Evolutionary conservation across 140 eudicot genomes (phyloP).

Genomic region (Ambrosia hybrid): DNA sequence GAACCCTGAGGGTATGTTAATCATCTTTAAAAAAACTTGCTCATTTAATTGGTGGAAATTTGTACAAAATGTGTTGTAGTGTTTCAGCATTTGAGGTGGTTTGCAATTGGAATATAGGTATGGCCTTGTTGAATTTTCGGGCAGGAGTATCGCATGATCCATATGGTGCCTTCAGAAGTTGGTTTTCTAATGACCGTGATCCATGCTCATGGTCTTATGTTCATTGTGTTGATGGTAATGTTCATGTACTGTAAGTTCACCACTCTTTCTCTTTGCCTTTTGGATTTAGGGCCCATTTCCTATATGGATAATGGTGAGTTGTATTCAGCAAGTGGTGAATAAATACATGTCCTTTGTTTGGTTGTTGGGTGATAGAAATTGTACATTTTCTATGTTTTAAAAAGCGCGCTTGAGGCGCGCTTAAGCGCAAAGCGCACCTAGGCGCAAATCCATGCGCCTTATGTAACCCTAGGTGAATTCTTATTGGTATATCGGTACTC

Average conservation of each 20-base stretch:
- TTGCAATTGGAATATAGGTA: constrained; percentile 43
- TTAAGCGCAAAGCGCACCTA: no score
- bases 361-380: not conserved
- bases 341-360: not conserved
- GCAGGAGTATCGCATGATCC: constrained; percentile 67
- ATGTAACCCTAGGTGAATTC: no score
- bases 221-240: constrained; percentile 72
- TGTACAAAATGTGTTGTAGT: not conserved
- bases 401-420: no score
- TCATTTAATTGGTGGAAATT: not conserved
- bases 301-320: not conserved
- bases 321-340: not conserved
- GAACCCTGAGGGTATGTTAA: constrained; percentile 67
- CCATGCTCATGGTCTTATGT: constrained; percentile 86
- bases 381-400: no score
- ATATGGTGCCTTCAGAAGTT: constrained; percentile 51
- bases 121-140: constrained; percentile 72
- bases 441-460: no score
- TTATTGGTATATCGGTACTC: no score
- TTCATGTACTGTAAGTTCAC: constrained; percentile 62
- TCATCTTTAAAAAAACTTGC: not conserved
- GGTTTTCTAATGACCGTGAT: constrained; percentile 60
- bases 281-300: not conserved
- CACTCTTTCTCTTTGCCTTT: no score
- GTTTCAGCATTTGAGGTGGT: constrained; percentile 8